phyloP scores from a whole-genome alignment of 78 protist genomes.

The Dictyostelium intermedium region DNA sequence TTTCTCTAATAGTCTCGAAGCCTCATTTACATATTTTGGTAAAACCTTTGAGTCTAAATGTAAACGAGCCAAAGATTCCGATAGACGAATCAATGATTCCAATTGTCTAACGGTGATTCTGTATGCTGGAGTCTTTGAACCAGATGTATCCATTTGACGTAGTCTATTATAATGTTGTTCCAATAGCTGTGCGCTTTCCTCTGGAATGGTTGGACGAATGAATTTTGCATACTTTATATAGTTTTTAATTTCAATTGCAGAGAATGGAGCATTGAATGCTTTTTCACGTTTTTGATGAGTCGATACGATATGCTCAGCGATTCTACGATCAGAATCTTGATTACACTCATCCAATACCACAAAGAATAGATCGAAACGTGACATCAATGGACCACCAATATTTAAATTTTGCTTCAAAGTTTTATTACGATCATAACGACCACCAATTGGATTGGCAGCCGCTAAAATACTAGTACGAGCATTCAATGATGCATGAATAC shows the following conservation, averaged over 20 bases:
- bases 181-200: slow-evolving; percentile 40
- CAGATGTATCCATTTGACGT: slow-evolving; percentile 54
- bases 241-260: slow-evolving; percentile 84
- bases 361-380: slow-evolving; percentile 99
- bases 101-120: slow-evolving; percentile 99
- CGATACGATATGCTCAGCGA: slow-evolving; percentile 96
- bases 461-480: slow-evolving; percentile 98
- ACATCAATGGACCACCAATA: slow-evolving; percentile 98
- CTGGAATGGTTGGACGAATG: slow-evolving; percentile 88
- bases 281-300: slow-evolving; percentile 89
- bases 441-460: slow-evolving; percentile 97
- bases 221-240: slow-evolving; percentile 92
- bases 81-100: slow-evolving; percentile 97
- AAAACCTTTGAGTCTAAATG: slow-evolving; percentile 21
- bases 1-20: slow-evolving; percentile 70
- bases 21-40: slow-evolving; percentile 77
- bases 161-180: slow-evolving; percentile 73
- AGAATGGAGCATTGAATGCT: slow-evolving; percentile 73
- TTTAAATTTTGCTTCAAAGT: slow-evolving; percentile 88
- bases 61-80: slow-evolving; percentile 95
- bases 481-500: slow-evolving; percentile 98
- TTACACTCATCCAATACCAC: slow-evolving; percentile 95
- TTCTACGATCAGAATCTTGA: slow-evolving; percentile 88
- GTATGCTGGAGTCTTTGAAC: slow-evolving; percentile 41
- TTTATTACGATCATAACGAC: slow-evolving; percentile 74